Conservation (phyloP, 1,284 basidiomycete genomes). For the Bjerkandera adusta region DNA sequence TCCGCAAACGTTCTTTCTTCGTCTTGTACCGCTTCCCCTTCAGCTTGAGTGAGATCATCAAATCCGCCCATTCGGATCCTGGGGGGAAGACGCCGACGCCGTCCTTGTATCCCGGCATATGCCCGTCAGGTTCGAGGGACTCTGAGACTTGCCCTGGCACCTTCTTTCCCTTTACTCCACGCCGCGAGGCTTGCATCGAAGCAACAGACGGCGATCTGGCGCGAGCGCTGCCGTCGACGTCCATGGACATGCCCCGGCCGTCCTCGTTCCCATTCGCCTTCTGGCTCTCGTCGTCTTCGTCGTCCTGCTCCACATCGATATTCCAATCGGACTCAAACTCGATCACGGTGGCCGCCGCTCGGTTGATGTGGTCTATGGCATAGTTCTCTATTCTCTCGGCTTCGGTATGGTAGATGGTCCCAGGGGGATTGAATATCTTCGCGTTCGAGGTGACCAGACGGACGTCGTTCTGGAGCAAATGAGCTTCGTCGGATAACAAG, state of each 20-base stretch:
- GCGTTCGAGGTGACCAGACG: conserved; percentile 72
- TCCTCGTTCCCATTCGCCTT: conserved; percentile 43
- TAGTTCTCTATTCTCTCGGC: conserved; percentile 67
- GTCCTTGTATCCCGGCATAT: conserved; percentile 71
- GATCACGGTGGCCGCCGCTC: conserved; percentile 67
- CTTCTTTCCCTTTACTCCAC: conserved; percentile 24
- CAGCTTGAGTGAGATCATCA: conserved; percentile 68
- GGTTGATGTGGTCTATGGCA: conserved; percentile 69
- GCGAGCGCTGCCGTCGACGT: conserved; percentile 25
- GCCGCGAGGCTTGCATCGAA: conserved; percentile 19
- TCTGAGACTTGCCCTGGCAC: conserved; percentile 41
- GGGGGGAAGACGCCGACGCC: conserved; percentile 69
- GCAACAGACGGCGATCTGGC: conserved; percentile 28
- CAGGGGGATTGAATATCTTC: conserved; percentile 71
- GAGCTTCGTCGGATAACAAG: not conserved
- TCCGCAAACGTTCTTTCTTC: conserved; percentile 71
- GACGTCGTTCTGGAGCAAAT: conserved; percentile 52
- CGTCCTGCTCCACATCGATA: conserved; percentile 73
- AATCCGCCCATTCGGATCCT: conserved; percentile 62
- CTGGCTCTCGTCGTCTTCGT: conserved; percentile 42
- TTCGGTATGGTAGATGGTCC: conserved; percentile 68
- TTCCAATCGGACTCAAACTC: conserved; percentile 83
- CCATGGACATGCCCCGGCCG: conserved; percentile 27
- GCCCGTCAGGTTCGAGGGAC: conserved; percentile 61
- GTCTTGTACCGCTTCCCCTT: conserved; percentile 76